Percentiles rank a stretch among this genome's conserved stretches.
Evolutionary conservation across 2,329 filamentous ascomycete genomes (phyloP).

Genomic region (Botrytis porri): DNA sequence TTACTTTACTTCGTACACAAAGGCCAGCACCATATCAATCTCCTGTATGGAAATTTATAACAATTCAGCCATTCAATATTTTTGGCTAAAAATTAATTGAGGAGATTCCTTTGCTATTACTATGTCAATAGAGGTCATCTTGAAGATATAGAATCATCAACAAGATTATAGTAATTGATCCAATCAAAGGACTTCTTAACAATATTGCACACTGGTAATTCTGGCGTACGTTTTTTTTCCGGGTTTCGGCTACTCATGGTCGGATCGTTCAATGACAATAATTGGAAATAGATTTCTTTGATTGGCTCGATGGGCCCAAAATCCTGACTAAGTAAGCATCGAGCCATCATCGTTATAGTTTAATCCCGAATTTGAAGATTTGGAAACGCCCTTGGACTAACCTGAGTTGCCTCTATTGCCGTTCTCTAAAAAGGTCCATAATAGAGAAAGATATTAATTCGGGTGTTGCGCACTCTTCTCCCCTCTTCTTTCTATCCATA

Average conservation of each 20-base stretch:
- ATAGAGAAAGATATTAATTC: conserved; percentile 7
- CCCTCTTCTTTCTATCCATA: conserved; percentile 21
- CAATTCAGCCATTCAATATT: not conserved
- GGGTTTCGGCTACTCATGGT: not conserved
- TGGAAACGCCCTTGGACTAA: conserved; percentile 11
- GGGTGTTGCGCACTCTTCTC: conserved; percentile 22
- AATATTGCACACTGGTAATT: not conserved
- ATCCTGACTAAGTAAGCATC: conserved; percentile 1
- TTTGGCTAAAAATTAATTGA: not conserved
- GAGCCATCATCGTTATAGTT: conserved; percentile 17
- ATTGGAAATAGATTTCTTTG: conserved; percentile 14
- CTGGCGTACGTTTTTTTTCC: not conserved
- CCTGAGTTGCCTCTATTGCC: conserved; percentile 16
- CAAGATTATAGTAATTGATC: not conserved
- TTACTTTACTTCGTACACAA: not conserved
- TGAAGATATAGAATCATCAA: not conserved
- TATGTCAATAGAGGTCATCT: rapidly evolving
- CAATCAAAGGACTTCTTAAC: too few relatives aligned
- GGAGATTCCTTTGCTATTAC: rapidly evolving
- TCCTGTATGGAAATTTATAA: not conserved
- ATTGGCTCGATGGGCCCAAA: conserved; percentile 3
- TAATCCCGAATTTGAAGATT: conserved; percentile 13
- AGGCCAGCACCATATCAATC: not conserved
- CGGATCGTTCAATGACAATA: not conserved
- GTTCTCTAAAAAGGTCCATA: not conserved